Conservation (phyloP, 495 filamentous ascomycete genomes). For the Melanomma pulvis-pyrius region DNA sequence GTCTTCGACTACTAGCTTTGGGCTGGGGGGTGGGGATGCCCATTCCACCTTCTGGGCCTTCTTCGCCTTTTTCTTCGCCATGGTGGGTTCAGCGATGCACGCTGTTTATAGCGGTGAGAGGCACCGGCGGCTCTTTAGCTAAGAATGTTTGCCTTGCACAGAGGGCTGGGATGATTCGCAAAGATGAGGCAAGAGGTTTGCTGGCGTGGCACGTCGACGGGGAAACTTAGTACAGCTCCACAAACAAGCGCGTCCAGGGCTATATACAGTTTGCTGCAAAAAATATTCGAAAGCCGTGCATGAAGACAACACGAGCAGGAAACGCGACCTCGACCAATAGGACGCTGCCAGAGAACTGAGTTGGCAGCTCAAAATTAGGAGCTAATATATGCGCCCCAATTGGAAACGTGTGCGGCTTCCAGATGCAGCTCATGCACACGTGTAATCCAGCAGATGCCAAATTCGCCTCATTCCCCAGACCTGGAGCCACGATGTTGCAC, state of each 20-base stretch:
- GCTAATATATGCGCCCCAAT: constrained; percentile 37
- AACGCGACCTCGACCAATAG: constrained; percentile 20
- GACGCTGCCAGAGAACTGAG: constrained; percentile 26
- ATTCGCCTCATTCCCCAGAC: constrained; percentile 16
- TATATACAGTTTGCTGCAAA: constrained; percentile 33
- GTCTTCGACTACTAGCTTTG: constrained; percentile 15
- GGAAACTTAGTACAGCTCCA: constrained; percentile 21
- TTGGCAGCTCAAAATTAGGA: constrained; percentile 25
- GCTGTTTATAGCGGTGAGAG: constrained; percentile 22
- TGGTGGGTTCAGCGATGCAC: constrained; percentile 7
- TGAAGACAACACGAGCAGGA: constrained; percentile 24
- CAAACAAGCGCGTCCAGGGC: constrained; percentile 23
- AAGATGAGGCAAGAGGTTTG: constrained; percentile 30
- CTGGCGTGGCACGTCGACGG: constrained; percentile 35
- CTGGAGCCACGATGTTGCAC: constrained; percentile 15
- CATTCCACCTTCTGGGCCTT: constrained; percentile 25
- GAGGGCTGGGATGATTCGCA: constrained; percentile 8
- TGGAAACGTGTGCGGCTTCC: constrained; percentile 23
- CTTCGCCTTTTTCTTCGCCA: constrained; percentile 32
- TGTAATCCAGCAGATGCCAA: constrained; percentile 5
- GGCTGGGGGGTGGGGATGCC: constrained; percentile 31
- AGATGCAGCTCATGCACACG: constrained; percentile 27
- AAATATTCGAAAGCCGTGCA: constrained; percentile 25
- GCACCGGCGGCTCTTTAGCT: not conserved
- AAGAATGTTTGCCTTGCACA: constrained; percentile 36